These are phyloP conservation scores for Miscanthus sacchariflorus DNA, from an alignment of 202 grass and related monocot species.

Conservation along the genomic window DNA sequence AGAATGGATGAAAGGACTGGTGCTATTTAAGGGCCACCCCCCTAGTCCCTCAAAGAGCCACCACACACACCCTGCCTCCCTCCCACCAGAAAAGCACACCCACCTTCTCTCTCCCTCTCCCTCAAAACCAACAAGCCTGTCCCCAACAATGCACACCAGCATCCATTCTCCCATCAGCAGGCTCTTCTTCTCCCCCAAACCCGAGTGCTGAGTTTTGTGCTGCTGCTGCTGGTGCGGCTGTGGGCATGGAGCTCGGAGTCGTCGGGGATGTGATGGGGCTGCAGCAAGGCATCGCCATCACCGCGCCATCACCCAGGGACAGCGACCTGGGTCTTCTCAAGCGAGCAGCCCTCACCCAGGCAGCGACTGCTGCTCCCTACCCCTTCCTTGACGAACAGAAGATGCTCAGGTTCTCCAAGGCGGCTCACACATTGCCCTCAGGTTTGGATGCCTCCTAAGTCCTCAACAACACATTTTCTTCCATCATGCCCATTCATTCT, in stretches of 20 bases:
- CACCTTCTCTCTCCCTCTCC: slow-evolving; percentile 14
- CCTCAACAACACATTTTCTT: neutral
- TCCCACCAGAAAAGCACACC: slow-evolving; percentile 53
- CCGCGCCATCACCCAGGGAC: slow-evolving; percentile 36
- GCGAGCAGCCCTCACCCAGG: slow-evolving; percentile 41
- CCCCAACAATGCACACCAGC: slow-evolving; percentile 48
- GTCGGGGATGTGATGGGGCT: slow-evolving; percentile 46
- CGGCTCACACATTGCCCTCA: slow-evolving; percentile 43
- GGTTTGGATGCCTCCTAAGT: slow-evolving; percentile 35
- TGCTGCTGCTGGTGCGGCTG: neutral
- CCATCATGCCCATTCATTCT: neutral
- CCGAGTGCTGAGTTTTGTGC: slow-evolving; percentile 36
- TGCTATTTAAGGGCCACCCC: slow-evolving; percentile 67
- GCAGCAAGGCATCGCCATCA: slow-evolving; percentile 31
- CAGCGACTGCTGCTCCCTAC: slow-evolving; percentile 5
- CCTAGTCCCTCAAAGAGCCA: slow-evolving; percentile 49
- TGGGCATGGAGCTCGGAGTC: slow-evolving; percentile 55
- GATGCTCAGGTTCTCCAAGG: slow-evolving; percentile 70
- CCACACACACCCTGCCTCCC: slow-evolving; percentile 46
- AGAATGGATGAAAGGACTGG: slow-evolving; percentile 38
- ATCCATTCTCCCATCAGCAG: neutral
- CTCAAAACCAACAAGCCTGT: slow-evolving; percentile 22
- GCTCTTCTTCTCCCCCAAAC: neutral
- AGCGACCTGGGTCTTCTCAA: slow-evolving; percentile 28
- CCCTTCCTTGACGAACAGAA: slow-evolving; percentile 65